Conservation (phyloP, 1,284 basidiomycete genomes). For the Sanghuangporus baumii region DNA sequence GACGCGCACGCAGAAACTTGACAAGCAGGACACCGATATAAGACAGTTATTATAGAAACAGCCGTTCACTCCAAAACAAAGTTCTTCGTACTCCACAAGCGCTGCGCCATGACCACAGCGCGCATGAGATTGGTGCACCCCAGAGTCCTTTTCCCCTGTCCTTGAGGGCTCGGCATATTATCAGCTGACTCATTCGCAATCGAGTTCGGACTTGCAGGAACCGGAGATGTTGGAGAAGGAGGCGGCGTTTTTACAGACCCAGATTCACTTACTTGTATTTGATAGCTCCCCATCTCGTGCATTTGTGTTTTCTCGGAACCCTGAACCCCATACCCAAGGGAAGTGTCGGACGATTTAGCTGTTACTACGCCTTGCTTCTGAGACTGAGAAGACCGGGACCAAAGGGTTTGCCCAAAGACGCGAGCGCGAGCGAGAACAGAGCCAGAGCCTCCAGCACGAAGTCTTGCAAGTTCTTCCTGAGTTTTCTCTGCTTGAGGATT, state of each 20-base stretch:
- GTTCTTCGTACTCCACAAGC: slow-evolving; percentile 1
- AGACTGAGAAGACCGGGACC: not conserved
- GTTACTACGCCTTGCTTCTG: not conserved
- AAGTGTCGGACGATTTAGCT: not conserved
- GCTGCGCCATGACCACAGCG: slow-evolving; percentile 8
- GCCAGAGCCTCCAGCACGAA: slow-evolving; percentile 8
- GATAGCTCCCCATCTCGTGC: not conserved
- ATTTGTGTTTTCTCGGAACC: not conserved
- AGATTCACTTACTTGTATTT: not conserved
- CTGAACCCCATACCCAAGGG: too few species aligned
- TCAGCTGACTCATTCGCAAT: not conserved
- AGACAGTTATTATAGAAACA: not conserved
- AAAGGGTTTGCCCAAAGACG: slow-evolving; percentile 8
- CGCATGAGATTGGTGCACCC: not conserved
- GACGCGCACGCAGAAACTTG: not conserved
- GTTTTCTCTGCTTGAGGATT: slow-evolving; percentile 4
- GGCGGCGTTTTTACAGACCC: not conserved
- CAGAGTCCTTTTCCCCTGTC: not conserved
- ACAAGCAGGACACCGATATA: not conserved
- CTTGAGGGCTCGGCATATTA: not conserved
- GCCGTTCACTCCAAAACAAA: not conserved
- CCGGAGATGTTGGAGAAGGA: not conserved
- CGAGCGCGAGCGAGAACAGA: slow-evolving; percentile 10
- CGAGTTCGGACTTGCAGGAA: not conserved
- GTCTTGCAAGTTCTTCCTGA: slow-evolving; percentile 6